Percentiles rank a stretch among this genome's conserved stretches.
Conservation (phyloP, 176 grass and related monocot genomes). For the Puccinellia tenuiflora region DNA sequence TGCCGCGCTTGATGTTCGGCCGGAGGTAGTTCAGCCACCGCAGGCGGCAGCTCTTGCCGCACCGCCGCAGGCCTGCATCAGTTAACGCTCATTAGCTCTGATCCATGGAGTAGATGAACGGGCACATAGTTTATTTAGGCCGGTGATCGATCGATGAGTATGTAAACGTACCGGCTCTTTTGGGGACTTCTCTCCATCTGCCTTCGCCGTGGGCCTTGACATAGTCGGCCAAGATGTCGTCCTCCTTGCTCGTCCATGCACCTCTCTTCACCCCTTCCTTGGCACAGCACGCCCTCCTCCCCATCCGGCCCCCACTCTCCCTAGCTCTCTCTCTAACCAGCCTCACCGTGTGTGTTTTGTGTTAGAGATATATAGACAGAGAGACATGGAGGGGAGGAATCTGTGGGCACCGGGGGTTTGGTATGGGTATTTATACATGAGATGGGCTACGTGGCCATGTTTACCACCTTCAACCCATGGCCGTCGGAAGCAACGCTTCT, state of each 20-base stretch:
- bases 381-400: not conserved
- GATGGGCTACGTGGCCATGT: not conserved
- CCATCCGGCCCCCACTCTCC: no score
- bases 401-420: not conserved
- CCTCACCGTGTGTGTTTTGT: not conserved
- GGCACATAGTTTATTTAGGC: no score
- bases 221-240: conserved; percentile 49
- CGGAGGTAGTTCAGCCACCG: conserved; percentile 85
- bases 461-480: not conserved
- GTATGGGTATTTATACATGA: not conserved
- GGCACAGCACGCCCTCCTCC: conserved; percentile 61
- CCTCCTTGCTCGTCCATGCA: conserved; percentile 67
- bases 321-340: not conserved
- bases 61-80: conserved; percentile 41
- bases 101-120: not conserved
- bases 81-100: no score
- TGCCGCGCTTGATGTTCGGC: conserved; percentile 73
- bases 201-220: conserved; percentile 73
- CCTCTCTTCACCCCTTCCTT: conserved; percentile 76
- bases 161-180: conserved; percentile 61
- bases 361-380: not conserved
- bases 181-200: conserved; percentile 64
- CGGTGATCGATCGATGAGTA: no score
- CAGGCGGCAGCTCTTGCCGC: conserved; percentile 83
- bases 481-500: not conserved